Percentiles rank a stretch among this genome's conserved stretches.
Evolutionary conservation across 2,329 filamentous ascomycete species (phyloP).

Genomic region (Leptographium wingfieldii): DNA sequence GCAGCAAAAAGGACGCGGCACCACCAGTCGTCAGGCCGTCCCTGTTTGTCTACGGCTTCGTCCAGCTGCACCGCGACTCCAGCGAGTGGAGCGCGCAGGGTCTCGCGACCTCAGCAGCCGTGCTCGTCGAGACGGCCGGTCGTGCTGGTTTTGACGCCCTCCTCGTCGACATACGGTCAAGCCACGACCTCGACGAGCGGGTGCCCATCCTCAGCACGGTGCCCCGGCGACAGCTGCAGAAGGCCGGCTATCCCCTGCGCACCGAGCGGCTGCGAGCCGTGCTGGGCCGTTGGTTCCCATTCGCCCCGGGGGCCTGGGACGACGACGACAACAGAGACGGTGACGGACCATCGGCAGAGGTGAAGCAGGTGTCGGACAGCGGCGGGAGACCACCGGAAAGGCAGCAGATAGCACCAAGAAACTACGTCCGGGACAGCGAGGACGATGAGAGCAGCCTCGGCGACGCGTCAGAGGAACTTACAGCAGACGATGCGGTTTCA

Average conservation of each 20-base stretch:
- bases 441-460: constrained; percentile 5
- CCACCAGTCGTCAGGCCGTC: constrained; percentile 20
- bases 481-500: neutral
- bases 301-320: constrained; percentile 18
- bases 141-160: constrained; percentile 30
- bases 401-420: neutral
- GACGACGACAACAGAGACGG: neutral
- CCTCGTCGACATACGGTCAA: constrained; percentile 18
- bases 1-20: neutral
- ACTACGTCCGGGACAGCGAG: constrained; percentile 10
- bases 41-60: constrained; percentile 51
- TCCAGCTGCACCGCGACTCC: constrained; percentile 53
- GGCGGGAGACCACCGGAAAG: neutral
- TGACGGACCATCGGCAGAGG: too few relatives aligned
- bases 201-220: constrained; percentile 31
- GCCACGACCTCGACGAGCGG: constrained; percentile 21
- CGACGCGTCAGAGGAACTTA: neutral
- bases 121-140: constrained; percentile 47
- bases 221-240: constrained; percentile 8
- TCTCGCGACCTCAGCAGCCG: constrained; percentile 47
- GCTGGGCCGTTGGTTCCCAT: constrained; percentile 53
- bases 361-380: neutral
- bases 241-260: constrained; percentile 7
- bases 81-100: constrained; percentile 69
- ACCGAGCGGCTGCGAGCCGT: constrained; percentile 33